Evolutionary conservation across 1,139 yeast genomes (phyloP), one percentile per base, ranked within the genome.

Genomic region (Candida labiduridarum): DNA sequence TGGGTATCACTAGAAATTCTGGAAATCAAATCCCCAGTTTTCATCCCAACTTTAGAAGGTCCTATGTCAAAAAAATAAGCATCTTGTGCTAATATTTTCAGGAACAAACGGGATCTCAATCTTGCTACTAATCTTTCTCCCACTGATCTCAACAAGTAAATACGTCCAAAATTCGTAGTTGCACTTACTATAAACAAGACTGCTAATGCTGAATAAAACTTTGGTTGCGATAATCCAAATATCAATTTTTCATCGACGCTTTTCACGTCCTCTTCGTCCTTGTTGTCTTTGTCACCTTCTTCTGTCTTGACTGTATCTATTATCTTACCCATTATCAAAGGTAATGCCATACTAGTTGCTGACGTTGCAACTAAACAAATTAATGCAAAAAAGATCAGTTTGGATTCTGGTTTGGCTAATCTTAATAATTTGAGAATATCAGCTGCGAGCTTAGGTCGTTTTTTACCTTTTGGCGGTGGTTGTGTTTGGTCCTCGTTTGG

Each of bases 21-120:
- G 5, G 97, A 89, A 45, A 94, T 90, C 63, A 94, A 76, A 65
- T 94, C 99, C 41, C 98, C 99, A 1, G 92, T 96, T 62, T 94
- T 86, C 79, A 76, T 76, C 7, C 80, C 80, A 0, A 53, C 52
- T 41, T 66, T 65, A 19, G 63, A 60, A 8, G 80, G 80, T 54
- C 95, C 92, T 16, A 88, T 85, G 63, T 94, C 98, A 63, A 89
- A 94, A 64, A 94, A 94, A 65, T 89, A 94, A 50, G 96, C 88
- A 67, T 94, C 98, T 63, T 91, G 97, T 25, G 85, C 80, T 55
- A 92, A 74, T 4, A 94, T 85, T 55, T 83, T 85, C 66, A 83
- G 83, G 69, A 90, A 89, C 41, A 92, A 80, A 46, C 83, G 76
- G 2, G 96, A 79, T 56, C 99, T 78, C 49, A 94, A 72, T 52